phyloP scores from a whole-genome alignment of 2,329 filamentous ascomycete genomes.

The Ilyonectria destructans region DNA sequence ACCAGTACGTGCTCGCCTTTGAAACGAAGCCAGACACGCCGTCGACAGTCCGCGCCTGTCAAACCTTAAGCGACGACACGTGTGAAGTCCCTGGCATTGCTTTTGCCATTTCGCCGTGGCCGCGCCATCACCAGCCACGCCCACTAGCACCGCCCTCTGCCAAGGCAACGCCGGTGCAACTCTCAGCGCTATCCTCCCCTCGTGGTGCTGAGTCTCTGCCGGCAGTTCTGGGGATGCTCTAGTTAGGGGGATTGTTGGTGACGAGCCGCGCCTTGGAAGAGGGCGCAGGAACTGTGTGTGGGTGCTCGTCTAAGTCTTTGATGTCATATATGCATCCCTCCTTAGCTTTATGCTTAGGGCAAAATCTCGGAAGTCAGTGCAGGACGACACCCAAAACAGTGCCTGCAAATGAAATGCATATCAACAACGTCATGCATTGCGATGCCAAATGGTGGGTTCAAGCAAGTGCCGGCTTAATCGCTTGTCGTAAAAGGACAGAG shows the following conservation, averaged over 20 bases:
- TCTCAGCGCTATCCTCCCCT: background rate
- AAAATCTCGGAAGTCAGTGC: background rate
- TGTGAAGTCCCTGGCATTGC: conserved; percentile 45
- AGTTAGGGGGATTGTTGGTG: background rate
- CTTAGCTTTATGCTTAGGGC: background rate
- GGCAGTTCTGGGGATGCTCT: background rate
- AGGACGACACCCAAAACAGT: background rate
- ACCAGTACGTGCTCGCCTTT: conserved; percentile 30
- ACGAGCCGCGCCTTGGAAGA: background rate
- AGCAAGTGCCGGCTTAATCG: background rate
- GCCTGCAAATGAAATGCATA: conserved; percentile 12
- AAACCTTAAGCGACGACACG: conserved; percentile 49
- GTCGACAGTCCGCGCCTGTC: conserved; percentile 40
- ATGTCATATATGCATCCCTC: background rate
- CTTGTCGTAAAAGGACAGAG: background rate
- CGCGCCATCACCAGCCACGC: conserved; percentile 42
- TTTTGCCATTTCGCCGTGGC: conserved; percentile 39
- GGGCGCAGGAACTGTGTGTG: background rate
- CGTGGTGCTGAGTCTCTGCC: background rate
- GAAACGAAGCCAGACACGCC: conserved; percentile 42
- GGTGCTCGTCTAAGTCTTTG: background rate
- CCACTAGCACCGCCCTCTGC: conserved; percentile 38
- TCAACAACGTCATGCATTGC: background rate
- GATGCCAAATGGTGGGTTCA: background rate
- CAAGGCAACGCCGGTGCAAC: conserved; percentile 26